Evolutionary conservation across 2,329 filamentous ascomycete genomes (phyloP), one percentile per base, ranked within the genome.

Genomic region (Penicillium rolfsii): DNA sequence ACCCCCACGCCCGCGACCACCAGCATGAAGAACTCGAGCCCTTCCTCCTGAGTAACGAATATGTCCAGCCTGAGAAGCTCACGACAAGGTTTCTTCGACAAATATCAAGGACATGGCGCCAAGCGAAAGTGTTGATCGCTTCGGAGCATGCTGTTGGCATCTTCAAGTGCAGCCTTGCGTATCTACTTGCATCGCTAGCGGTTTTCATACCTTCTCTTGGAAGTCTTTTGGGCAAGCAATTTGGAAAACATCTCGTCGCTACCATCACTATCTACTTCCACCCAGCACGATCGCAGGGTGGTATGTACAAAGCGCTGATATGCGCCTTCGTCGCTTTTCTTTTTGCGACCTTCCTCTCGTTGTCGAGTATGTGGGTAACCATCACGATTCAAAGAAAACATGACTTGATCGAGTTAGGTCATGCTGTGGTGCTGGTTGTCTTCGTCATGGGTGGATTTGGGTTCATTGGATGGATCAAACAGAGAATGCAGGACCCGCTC

Each of bases 201-300:
- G 97, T 93, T 0, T 95, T 97, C 70, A 88, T 91, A 64, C 85
- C 89, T 2, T 84, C 85, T 3, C 82, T 97, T 58, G 88, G 92
- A 16, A 80, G 83, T 9, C 85, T 93, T 58, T 81, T 97, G 16
- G 94, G 94, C 9, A 84, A 89, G 64, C 89, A 93, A 71, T 93
- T 97, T 77, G 92, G 92, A 53, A 97, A 97, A 73, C 94, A 97
- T 76, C 89, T 97, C 71, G 92, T 97, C 55, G 93, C 93, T 35
- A 97, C 94, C 1, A 87, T 97, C 60, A 96, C 92, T 0, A 93
- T 97, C 9, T 98, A 97, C 73, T 98, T 97, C 71, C 93, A 97
- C 74, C 93, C 94, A 4, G 91, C 92, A 5, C 84, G 94, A 60
- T 91, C 91, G n/a, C 86, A 89, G 28, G 94, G 94, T 0, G 95